Evolutionary conservation across 495 filamentous ascomycete genomes (phyloP).

Genomic region (Echria macrotheca): DNA sequence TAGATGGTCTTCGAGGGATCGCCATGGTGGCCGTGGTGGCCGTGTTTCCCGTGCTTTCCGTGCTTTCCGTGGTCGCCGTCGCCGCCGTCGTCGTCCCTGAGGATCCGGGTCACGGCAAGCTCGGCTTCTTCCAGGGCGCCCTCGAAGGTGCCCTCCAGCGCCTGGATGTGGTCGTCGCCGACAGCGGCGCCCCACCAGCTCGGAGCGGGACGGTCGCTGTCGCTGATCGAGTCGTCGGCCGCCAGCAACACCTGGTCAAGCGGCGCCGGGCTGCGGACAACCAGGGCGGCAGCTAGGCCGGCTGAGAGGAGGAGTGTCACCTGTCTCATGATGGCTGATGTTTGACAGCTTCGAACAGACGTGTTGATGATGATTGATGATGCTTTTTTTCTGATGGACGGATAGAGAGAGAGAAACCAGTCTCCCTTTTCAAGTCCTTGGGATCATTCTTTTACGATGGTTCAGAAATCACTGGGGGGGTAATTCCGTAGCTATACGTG

Average conservation of each 20-base stretch:
- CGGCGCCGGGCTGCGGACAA: neutral
- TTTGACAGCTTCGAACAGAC: no score
- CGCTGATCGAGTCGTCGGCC: neutral
- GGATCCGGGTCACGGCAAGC: neutral
- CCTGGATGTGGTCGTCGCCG: neutral
- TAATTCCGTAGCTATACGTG: no score
- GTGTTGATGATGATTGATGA: neutral
- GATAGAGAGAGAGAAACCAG: no score
- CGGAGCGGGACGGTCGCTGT: neutral
- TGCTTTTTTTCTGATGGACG: neutral
- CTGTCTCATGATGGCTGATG: neutral
- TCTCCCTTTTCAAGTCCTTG: no score
- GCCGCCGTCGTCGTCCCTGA: neutral
- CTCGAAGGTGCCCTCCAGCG: neutral
- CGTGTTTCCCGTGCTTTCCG: slow-evolving; percentile 4
- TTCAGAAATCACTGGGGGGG: no score
- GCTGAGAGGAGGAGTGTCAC: neutral
- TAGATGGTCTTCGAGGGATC: slow-evolving; percentile 65
- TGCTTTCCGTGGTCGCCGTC: neutral
- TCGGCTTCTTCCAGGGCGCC: slow-evolving; percentile 14
- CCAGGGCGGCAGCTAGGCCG: neutral
- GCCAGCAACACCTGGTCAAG: neutral
- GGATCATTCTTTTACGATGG: no score
- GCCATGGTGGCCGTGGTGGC: slow-evolving; percentile 23
- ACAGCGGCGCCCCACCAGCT: neutral